Conservation (phyloP, 1,139 yeast species). For the Yamadazyma siamensis region DNA sequence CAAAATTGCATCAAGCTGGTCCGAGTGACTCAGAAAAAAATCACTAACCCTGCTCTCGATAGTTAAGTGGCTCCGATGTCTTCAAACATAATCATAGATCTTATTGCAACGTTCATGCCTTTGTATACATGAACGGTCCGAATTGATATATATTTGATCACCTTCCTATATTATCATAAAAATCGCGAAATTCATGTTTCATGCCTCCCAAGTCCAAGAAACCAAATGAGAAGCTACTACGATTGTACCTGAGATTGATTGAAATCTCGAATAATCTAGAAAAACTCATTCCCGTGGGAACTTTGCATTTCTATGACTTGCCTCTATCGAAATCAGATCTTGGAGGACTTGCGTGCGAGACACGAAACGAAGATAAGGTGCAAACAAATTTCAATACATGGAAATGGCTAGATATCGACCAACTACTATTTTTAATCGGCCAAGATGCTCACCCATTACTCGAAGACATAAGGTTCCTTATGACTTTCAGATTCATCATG, state of each 20-base stretch:
- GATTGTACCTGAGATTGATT: conserved; percentile 11
- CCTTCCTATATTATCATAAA: too few relatives aligned
- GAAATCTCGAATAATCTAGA: conserved; percentile 38
- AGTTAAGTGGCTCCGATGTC: too few relatives aligned
- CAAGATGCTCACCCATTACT: conserved; percentile 19
- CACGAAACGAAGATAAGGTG: background rate
- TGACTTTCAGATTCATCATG: conserved; percentile 34
- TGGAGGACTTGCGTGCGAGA: conserved; percentile 21
- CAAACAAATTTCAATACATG: conserved; percentile 22
- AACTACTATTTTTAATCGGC: conserved; percentile 14
- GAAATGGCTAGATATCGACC: conserved; percentile 50
- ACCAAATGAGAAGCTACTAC: too few relatives aligned
- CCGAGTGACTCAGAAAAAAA: too few relatives aligned
- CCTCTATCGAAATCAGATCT: conserved; percentile 28
- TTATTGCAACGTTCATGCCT: too few relatives aligned
- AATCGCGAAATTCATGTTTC: too few relatives aligned
- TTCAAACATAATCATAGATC: too few relatives aligned
- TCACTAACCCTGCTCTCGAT: too few relatives aligned
- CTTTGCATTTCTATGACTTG: conserved; percentile 35
- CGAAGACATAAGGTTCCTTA: conserved; percentile 37
- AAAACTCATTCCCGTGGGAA: conserved; percentile 46
- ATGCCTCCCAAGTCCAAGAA: too few relatives aligned
- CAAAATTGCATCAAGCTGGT: too few relatives aligned
- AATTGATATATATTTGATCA: too few relatives aligned
- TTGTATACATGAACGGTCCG: too few relatives aligned